Evolutionary conservation across 2,329 filamentous ascomycete species (phyloP).

Genomic region (Penicillium sp.): DNA sequence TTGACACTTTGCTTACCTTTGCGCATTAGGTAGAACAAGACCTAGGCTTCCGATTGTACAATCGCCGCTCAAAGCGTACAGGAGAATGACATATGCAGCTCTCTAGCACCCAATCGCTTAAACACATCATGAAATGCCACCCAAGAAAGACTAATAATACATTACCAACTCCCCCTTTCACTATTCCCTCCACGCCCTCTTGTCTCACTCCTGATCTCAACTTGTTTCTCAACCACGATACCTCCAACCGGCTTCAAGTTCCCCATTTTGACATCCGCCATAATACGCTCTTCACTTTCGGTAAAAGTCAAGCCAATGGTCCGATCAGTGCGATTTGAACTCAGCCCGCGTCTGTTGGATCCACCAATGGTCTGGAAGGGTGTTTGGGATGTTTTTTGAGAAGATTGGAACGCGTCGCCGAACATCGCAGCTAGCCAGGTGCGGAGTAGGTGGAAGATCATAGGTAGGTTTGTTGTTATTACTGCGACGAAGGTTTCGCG

Average conservation of each 20-base stretch:
- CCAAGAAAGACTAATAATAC: background rate
- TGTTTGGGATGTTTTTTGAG: conserved; percentile 39
- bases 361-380: conserved; percentile 29
- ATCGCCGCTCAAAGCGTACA: no score
- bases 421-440: conserved; percentile 38
- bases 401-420: conserved; percentile 38
- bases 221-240: background rate
- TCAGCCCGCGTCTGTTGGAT: conserved; percentile 22
- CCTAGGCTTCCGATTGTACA: no score
- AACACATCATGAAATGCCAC: no score
- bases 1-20: no score
- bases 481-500: conserved; percentile 43
- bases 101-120: no score
- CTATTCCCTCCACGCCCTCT: background rate
- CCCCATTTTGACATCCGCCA: conserved; percentile 46
- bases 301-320: conserved; percentile 41
- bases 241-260: conserved; percentile 24
- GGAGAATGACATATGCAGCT: no score
- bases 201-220: background rate
- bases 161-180: background rate
- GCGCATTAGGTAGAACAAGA: no score
- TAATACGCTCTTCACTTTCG: conserved; percentile 47
- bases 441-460: conserved; percentile 45
- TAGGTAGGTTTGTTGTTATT: conserved; percentile 38
- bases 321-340: conserved; percentile 31